These are phyloP conservation scores for Euphrasia confusa DNA, from an alignment of 257 asterid genomes.

Conservation along the genomic window DNA sequence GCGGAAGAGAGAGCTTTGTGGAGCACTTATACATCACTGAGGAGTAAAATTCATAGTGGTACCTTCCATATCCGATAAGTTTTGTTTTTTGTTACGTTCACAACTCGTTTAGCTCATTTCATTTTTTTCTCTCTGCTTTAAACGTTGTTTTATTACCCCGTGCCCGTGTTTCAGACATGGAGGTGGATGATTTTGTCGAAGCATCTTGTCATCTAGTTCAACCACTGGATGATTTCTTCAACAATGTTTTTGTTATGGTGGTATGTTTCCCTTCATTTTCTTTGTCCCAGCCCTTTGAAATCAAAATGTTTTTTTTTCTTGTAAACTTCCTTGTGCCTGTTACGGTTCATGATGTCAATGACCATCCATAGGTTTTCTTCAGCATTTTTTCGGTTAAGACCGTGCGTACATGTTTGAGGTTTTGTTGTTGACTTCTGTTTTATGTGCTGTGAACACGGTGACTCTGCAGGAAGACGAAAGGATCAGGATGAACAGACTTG, in stretches of 20 bases:
- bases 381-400: no score
- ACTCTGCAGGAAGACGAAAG: slow-evolving; percentile 68
- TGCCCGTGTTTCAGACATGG: slow-evolving; percentile 54
- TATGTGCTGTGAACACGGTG: slow-evolving; percentile 1
- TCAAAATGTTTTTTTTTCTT: no score
- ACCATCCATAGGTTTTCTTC: not conserved
- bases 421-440: not conserved
- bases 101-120: not conserved
- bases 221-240: slow-evolving; percentile 86
- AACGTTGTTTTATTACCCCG: slow-evolving; percentile 14
- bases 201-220: slow-evolving; percentile 55
- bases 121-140: not conserved
- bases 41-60: slow-evolving; percentile 70
- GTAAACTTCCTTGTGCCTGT: no score
- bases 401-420: not conserved
- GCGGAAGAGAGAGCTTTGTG: slow-evolving; percentile 76
- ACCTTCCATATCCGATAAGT: slow-evolving; percentile 10
- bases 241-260: slow-evolving; percentile 90
- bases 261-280: slow-evolving; percentile 40
- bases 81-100: slow-evolving; percentile 6
- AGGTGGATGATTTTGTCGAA: slow-evolving; percentile 87
- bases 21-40: slow-evolving; percentile 62
- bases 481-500: slow-evolving; percentile 83
- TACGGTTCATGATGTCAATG: no score
- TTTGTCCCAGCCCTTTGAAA: no score